Percentiles rank a stretch among this genome's conserved stretches.
phyloP scores from a whole-genome alignment of 768 basidiomycete species.

The Terana coerulea region DNA sequence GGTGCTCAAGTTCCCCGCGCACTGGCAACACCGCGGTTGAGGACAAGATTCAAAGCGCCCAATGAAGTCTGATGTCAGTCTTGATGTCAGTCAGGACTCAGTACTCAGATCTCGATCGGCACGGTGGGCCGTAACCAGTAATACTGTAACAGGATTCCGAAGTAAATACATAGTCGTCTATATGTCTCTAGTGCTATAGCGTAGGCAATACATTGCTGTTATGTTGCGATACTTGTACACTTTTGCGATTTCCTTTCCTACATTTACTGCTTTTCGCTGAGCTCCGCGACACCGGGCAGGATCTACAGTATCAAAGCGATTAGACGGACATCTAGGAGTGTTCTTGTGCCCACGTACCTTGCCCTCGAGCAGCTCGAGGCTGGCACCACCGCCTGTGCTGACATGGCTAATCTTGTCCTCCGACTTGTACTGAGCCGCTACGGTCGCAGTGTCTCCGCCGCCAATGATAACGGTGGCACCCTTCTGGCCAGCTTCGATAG shows the following conservation, averaged over 20 bases:
- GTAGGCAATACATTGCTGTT: constrained; percentile 39
- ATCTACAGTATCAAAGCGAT: constrained; percentile 39
- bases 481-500: constrained; percentile 78
- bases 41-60: constrained; percentile 3
- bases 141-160: too few species aligned
- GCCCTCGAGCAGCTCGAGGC: constrained; percentile 94
- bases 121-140: too few species aligned
- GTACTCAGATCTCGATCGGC: too few species aligned
- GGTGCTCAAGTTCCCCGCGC: too few species aligned
- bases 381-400: constrained; percentile 92
- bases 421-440: constrained; percentile 79
- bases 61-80: constrained; percentile 1
- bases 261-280: constrained; percentile 67
- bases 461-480: constrained; percentile 94
- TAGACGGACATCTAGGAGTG: background rate
- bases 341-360: too few species aligned
- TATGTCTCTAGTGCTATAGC: constrained; percentile 29
- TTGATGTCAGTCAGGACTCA: too few species aligned
- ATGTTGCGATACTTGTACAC: constrained; percentile 10
- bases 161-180: too few species aligned
- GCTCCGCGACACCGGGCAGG: constrained; percentile 87
- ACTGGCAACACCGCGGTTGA: background rate
- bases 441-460: constrained; percentile 94
- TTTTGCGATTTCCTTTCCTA: background rate
- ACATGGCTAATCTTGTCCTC: constrained; percentile 95